phyloP scores from a whole-genome alignment of 306 rosid genomes.

The Oxytropis ochrocephala region DNA sequence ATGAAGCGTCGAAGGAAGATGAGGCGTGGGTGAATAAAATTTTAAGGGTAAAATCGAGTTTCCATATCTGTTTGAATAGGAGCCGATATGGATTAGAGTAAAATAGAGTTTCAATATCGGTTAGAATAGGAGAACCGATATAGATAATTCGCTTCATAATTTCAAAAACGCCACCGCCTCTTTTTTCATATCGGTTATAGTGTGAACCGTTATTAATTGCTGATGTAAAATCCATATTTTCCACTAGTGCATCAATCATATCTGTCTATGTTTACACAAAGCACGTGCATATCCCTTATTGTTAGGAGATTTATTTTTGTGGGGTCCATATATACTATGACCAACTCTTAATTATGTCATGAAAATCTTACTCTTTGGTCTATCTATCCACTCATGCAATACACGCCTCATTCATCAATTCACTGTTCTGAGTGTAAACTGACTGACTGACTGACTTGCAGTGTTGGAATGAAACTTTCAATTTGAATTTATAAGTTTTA shows the following conservation, averaged over 20 bases:
- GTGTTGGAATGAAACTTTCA: constrained; percentile 1
- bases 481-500: not conserved
- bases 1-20: too few relatives aligned
- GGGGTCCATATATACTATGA: constrained; percentile 16
- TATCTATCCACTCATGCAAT: constrained; percentile 12
- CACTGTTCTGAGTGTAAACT: not conserved
- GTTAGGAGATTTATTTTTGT: not conserved
- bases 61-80: too few relatives aligned
- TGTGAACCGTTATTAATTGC: too few relatives aligned
- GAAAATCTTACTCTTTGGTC: not conserved
- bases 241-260: constrained; percentile 19
- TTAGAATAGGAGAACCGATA: too few relatives aligned
- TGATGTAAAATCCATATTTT: too few relatives aligned
- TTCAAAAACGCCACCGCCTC: too few relatives aligned
- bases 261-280: not conserved
- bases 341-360: constrained; percentile 14
- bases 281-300: constrained; percentile 1
- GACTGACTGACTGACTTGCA: not conserved
- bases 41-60: too few relatives aligned
- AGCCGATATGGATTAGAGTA: too few relatives aligned
- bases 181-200: too few relatives aligned
- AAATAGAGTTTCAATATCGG: too few relatives aligned
- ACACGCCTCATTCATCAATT: constrained; percentile 23
- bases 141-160: too few relatives aligned
- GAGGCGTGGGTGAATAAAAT: too few relatives aligned